These are phyloP conservation scores for Eimeria mitis DNA, from an alignment of 169 alveolate genomes.

Conservation along the genomic window DNA sequence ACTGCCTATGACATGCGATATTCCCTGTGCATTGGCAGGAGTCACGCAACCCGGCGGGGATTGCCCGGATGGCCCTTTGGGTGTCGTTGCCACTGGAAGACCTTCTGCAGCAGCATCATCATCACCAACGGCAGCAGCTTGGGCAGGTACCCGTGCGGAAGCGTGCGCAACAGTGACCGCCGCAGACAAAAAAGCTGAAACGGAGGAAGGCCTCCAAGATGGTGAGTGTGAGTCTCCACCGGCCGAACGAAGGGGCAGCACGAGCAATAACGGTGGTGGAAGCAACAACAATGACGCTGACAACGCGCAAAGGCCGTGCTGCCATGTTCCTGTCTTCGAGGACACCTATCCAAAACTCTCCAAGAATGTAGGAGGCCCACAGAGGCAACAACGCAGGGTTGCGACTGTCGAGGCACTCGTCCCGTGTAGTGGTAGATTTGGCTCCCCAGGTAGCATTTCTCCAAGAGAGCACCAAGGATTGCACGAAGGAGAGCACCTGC, in stretches of 20 bases:
- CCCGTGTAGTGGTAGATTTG: neutral
- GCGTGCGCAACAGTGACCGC: neutral
- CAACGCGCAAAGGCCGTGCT: neutral
- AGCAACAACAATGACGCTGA: neutral
- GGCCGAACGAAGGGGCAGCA: neutral
- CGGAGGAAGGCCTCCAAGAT: neutral
- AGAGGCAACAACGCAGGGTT: neutral
- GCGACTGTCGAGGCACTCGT: neutral
- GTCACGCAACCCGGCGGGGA: neutral
- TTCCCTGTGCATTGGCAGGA: neutral
- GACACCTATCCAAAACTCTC: neutral
- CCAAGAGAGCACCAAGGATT: neutral
- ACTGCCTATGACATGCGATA: neutral
- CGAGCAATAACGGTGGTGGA: neutral
- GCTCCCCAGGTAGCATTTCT: neutral
- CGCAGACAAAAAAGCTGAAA: neutral
- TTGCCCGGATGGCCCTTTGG: neutral
- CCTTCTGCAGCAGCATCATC: neutral
- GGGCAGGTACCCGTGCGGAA: neutral
- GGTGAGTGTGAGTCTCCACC: neutral
- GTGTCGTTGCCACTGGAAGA: neutral
- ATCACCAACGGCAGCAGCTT: constrained; percentile 17
- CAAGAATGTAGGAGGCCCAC: neutral
- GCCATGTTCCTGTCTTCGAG: neutral
- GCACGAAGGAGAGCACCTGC: neutral